A percentile compares a stretch with the other conserved stretches of the same genome.
phyloP scores from a whole-genome alignment of 441 rosid genomes.

The Populus hybrid region DNA sequence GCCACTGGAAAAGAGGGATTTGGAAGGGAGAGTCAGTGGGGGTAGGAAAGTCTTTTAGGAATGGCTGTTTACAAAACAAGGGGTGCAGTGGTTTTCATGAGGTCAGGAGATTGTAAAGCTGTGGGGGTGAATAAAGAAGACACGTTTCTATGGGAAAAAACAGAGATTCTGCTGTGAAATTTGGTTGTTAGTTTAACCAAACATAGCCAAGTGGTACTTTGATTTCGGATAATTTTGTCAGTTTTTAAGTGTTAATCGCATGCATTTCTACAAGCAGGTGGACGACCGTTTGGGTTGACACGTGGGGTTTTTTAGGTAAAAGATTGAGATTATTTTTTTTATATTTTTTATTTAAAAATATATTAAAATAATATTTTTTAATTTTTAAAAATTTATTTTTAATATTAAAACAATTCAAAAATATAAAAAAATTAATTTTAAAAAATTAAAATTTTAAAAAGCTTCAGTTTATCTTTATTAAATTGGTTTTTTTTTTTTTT shows the following conservation, averaged over 20 bases:
- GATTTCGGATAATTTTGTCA: not conserved
- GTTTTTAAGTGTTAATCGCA: too few species aligned
- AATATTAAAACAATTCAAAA: too few species aligned
- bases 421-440: too few species aligned
- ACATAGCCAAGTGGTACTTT: not conserved
- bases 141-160: not conserved
- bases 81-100: constrained; percentile 32
- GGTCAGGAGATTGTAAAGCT: not conserved
- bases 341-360: too few species aligned
- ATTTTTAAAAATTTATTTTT: too few species aligned
- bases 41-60: constrained; percentile 3
- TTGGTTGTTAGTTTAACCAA: not conserved
- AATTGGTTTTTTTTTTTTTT: too few species aligned
- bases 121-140: constrained; percentile 9
- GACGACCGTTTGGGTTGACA: not conserved
- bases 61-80: constrained; percentile 13
- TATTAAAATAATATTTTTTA: too few species aligned
- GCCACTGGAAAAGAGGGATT: not conserved
- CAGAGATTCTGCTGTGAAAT: not conserved
- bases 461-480: too few species aligned
- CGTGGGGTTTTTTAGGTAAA: too few species aligned
- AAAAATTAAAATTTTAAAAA: too few species aligned
- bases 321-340: too few species aligned
- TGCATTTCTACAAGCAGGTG: not conserved
- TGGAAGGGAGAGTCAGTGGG: not conserved